Conservation (phyloP, 164 flowering plant genomes). For the Vitis riparia region DNA sequence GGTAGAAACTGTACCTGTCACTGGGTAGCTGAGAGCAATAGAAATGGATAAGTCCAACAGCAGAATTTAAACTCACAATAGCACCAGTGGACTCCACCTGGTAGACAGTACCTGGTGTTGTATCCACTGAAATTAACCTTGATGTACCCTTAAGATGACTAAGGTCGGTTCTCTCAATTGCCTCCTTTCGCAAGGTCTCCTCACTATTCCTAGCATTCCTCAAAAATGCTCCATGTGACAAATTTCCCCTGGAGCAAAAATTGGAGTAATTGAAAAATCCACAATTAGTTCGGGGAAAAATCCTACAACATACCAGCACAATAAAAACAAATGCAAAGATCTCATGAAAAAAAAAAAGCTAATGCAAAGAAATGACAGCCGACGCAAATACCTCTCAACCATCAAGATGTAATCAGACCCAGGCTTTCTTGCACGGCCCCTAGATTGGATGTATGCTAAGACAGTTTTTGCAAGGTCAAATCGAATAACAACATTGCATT, state of each 20-base stretch:
- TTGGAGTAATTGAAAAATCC: background rate
- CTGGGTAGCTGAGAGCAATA: constrained; percentile 99
- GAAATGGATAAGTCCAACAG: constrained; percentile 95
- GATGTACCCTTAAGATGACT: constrained; percentile 83
- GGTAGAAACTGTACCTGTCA: constrained; percentile 68
- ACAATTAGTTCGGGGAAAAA: background rate
- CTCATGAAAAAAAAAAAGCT: background rate
- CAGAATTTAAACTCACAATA: constrained; percentile 93
- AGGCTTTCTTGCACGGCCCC: constrained; percentile 99
- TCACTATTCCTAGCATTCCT: constrained; percentile 97
- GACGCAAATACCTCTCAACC: constrained; percentile 83
- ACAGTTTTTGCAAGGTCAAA: constrained; percentile 99
- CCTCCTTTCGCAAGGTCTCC: constrained; percentile 95
- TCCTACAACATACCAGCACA: background rate
- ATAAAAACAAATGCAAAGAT: background rate
- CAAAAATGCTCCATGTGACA: constrained; percentile 85
- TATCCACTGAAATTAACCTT: constrained; percentile 57
- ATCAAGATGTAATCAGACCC: constrained; percentile 98
- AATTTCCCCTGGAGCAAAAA: constrained; percentile 59
- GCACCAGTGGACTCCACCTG: constrained; percentile 99
- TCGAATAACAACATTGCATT: constrained; percentile 99
- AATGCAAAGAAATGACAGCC: background rate
- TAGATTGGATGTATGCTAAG: constrained; percentile 95
- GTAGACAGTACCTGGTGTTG: constrained; percentile 75
- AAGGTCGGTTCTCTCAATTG: constrained; percentile 94